These are phyloP conservation scores for Phytomonas serpens DNA, from an alignment of 208 protist genomes.

Conservation along the genomic window DNA sequence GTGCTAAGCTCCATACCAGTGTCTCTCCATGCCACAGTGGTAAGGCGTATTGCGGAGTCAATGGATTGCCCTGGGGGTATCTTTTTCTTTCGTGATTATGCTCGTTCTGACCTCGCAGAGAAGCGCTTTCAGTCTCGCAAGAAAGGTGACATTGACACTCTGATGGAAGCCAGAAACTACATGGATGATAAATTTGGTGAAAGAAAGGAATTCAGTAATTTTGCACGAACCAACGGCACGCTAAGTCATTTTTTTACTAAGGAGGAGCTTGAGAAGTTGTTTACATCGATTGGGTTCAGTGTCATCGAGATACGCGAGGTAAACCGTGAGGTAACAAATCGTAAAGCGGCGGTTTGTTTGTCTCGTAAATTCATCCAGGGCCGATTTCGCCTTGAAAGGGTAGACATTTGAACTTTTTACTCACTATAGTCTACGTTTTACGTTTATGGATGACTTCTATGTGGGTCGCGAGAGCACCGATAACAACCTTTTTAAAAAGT, in stretches of 20 bases:
- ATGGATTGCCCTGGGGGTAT: constrained; percentile 55
- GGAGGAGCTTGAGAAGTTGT: constrained; percentile 50
- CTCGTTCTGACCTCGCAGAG: constrained; percentile 65
- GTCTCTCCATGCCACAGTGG: constrained; percentile 30
- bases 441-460: not conserved
- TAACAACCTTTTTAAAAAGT: not conserved
- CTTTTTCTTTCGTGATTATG: constrained; percentile 89
- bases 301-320: constrained; percentile 46
- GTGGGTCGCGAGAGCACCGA: not conserved
- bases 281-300: constrained; percentile 41
- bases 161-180: not conserved
- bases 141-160: not conserved
- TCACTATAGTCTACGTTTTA: not conserved
- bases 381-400: constrained; percentile 35
- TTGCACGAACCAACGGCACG: constrained; percentile 77
- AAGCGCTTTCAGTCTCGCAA: constrained; percentile 43
- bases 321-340: constrained; percentile 69
- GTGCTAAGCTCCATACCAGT: constrained; percentile 90
- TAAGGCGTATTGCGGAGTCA: constrained; percentile 48
- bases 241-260: constrained; percentile 82
- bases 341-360: constrained; percentile 42
- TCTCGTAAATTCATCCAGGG: constrained; percentile 71
- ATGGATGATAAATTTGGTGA: not conserved
- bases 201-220: constrained; percentile 29
- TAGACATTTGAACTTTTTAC: not conserved